Conservation (phyloP, 345 rosid species). For the Salix caprea region DNA sequence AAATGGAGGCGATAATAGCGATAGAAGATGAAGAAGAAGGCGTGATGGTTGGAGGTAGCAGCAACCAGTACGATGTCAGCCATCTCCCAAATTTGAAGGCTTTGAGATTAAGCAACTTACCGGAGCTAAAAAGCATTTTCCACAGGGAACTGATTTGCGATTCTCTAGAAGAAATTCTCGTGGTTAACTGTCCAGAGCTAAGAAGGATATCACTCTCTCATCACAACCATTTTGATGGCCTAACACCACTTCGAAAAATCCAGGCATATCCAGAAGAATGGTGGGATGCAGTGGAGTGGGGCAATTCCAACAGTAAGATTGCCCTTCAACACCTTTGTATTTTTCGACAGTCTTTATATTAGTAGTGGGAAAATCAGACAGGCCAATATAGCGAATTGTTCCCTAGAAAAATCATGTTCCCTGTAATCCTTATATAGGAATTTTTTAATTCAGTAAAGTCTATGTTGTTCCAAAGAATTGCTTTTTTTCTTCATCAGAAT, state of each 20-base stretch:
- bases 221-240: background rate
- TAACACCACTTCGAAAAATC: constrained; percentile 4
- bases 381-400: too few species aligned
- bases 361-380: background rate
- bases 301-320: constrained; percentile 10
- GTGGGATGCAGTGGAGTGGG: constrained; percentile 25
- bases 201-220: constrained; percentile 11
- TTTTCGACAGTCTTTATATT: background rate
- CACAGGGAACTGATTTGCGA: background rate
- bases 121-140: constrained; percentile 17
- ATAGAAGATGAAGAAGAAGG: background rate
- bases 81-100: background rate
- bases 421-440: too few species aligned
- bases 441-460: too few species aligned
- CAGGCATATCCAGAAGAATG: background rate
- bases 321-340: constrained; percentile 1
- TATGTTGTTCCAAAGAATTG: too few species aligned
- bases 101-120: background rate
- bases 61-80: background rate
- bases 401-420: too few species aligned
- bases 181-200: constrained; percentile 7
- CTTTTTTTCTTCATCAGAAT: too few species aligned
- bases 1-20: constrained; percentile 27
- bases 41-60: background rate
- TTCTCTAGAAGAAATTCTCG: background rate